Base-by-base conservation (phyloP, 2,329 filamentous ascomycete species). In the Fusarium kyushuense region DNA sequence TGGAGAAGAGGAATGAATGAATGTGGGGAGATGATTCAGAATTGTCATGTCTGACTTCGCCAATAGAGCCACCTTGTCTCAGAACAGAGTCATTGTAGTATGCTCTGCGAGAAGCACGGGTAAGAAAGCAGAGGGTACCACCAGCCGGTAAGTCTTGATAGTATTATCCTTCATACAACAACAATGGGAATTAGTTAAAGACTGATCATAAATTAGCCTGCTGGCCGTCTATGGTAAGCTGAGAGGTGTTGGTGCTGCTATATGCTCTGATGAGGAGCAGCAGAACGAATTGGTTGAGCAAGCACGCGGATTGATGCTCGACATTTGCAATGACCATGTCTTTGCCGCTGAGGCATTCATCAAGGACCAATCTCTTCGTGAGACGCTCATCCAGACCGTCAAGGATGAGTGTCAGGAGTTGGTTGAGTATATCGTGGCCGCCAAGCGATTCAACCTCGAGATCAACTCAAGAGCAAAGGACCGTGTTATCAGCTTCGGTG, bases 31-130 rank as follows among this genome's bases (percentile, higher is more conserved):
- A 25, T 53, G 63, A 46, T 45, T 42, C 58, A 30, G 46, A 58
- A 59, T 45, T 42, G 36, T 56, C 32, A 43, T 58, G 33, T 58
- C 65, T 68, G 40, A 74, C 65, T 62, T 58, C 55, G 38, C 25
- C 58, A 63, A 71, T 55, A 81, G 79, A 69, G 71, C 79, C 66
- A 80, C 84, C 76, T 80, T 96, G 56, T 83, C 83, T 55, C 83
- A 88, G 58, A 90, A 93, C 76, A 90, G 90, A 78, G 89, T 97
- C 69, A 94, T 94, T 58, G 91, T 99, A 58, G 95, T 99, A 59
- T 99, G 96, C 82, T 99, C 96, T 64, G 96, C 96, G 41, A 87
- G 96, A 77, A 97, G 94, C 81, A 96, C 92, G 63, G 94, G 93
- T 67, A 97, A 95, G 78, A 99, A 99, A 83, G 88, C 90, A 55